phyloP scores from a whole-genome alignment of 2,329 filamentous ascomycete genomes.

The Boeremia lycopersici region DNA sequence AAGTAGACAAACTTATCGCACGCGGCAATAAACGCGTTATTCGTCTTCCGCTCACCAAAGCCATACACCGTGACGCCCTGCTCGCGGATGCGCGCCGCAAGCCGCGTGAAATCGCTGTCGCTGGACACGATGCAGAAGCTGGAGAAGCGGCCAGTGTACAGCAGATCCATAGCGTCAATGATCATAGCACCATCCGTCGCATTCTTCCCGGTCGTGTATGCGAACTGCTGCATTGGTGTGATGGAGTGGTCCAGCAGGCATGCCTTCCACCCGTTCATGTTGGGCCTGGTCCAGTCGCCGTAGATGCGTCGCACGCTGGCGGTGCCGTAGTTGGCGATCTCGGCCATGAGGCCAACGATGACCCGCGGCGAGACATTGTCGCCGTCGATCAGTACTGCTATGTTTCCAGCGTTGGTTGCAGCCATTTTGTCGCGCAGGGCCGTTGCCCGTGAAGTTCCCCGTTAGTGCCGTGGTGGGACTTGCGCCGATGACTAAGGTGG shows the following conservation, averaged over 20 bases:
- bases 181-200: slow-evolving; percentile 45
- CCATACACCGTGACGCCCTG: slow-evolving; percentile 45
- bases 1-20: slow-evolving; percentile 40
- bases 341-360: slow-evolving; percentile 35
- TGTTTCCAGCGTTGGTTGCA: slow-evolving; percentile 1
- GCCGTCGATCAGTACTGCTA: slow-evolving; percentile 33
- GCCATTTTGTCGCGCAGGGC: background rate
- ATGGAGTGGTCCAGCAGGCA: slow-evolving; percentile 28
- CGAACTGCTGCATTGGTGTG: slow-evolving; percentile 37
- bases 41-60: slow-evolving; percentile 40
- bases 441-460: background rate
- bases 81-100: slow-evolving; percentile 44
- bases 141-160: slow-evolving; percentile 42
- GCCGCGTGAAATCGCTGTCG: slow-evolving; percentile 46
- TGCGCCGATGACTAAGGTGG: too few species aligned
- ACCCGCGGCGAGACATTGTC: slow-evolving; percentile 34
- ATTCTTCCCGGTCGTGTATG: slow-evolving; percentile 41
- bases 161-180: slow-evolving; percentile 45
- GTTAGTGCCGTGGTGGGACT: too few species aligned
- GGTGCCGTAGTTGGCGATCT: slow-evolving; percentile 42
- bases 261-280: slow-evolving; percentile 29
- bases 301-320: slow-evolving; percentile 40
- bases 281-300: slow-evolving; percentile 36
- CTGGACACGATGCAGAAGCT: slow-evolving; percentile 45
- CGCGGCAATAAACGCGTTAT: slow-evolving; percentile 32